Evolutionary conservation across 768 basidiomycete genomes (phyloP), one percentile per base, ranked within the genome.

Genomic region (Rhizopogon sp.): DNA sequence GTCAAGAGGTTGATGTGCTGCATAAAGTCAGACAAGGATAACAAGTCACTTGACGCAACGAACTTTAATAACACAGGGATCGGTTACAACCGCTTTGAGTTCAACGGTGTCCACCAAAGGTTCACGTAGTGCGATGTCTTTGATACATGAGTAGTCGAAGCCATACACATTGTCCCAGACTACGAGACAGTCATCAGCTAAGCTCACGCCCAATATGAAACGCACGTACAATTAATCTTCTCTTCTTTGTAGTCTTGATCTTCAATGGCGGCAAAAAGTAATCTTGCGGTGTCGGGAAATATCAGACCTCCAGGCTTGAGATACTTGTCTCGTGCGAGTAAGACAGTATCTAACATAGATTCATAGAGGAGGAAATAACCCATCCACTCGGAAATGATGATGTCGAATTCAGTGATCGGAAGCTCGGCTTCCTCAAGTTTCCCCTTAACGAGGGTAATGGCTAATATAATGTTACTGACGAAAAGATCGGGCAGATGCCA

Each of bases 301-400:
- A 99, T 91, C 50, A 90, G 79, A 53, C 97, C 97, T 43, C 76
- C 90, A 50, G 84, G 84, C 63, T 90, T 93, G 64, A 99, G 84
- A 77, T 97, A 98, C 72, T 91, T 92, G 79, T 99, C 97, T 55
- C 97, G 84, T 6, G 97, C 97, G 45, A 95, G 80, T 42, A 99
- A 84, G 53, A 99, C 97, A 25, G 95, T 98, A 75, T 99, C 96
- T 61, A 98, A 85, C 97, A 99, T 98, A 66, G 93, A 95, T 71
- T 98, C 97, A 77, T 98, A 98, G 35, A 99, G 83, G 49, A 98
- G 78, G 81, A 98, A 98, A 75, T 99, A 99, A 42, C 97, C 97
- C 97, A 99, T 99, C 97, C 96, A 99, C 71, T 99, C 97, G 58
- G 94, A 97, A 68, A 99, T 91, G 75, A 99, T 97, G 74, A 99